Base-by-base conservation (phyloP, 1,139 yeast species). In the Suhomyces yuchorum region DNA sequence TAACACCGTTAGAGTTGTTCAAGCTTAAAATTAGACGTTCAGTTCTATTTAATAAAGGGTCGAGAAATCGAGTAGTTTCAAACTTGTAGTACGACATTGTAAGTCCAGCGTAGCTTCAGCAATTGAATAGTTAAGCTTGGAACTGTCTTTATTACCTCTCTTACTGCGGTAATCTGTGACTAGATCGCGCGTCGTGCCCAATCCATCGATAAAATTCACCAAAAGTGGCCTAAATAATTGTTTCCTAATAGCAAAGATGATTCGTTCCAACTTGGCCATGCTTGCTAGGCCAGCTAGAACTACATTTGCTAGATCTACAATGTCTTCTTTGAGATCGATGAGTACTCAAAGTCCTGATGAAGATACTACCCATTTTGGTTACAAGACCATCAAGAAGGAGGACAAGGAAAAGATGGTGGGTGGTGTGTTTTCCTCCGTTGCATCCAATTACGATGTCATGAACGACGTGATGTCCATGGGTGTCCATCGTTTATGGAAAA, bases 401-500 rank as follows among this genome's bases (percentile, higher is more conserved):
- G 90, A 90, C 55, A 93, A 93, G 71, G 97, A 92, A 66, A 81
- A 86, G 61, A 68, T 89, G 47, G 99, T 93, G 20, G 87, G 89
- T 42, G 85, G 86, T 36, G 99, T 93, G 18, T 93, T 93, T 67
- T 87, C 96, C 8, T 87, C 96, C 8, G 99, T 93, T 36, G 99
- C 99, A 3, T 82, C 93, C 33, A 91, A 84, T 55, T 93, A 93
- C 66, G 99, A 93, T 70, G 76, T 89, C 48, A 95, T 93, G 99
- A 93, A 93, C 69, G 99, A 93, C 70, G 96, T 90, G 46, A 93
- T 93, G 99, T 89, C 97, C 8, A 69, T 92, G 68, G 99, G 99
- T 35, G 80, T 93, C 44, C 99, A 93, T 66, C 80, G 99, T 59
- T 73, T 92, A 47, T 93, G 99, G 99, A 93, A 93, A 64, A 84